Evolutionary conservation across 179 eudicot species (phyloP), one percentile per base, ranked within the genome.

Genomic region (Pouteria campechiana): DNA sequence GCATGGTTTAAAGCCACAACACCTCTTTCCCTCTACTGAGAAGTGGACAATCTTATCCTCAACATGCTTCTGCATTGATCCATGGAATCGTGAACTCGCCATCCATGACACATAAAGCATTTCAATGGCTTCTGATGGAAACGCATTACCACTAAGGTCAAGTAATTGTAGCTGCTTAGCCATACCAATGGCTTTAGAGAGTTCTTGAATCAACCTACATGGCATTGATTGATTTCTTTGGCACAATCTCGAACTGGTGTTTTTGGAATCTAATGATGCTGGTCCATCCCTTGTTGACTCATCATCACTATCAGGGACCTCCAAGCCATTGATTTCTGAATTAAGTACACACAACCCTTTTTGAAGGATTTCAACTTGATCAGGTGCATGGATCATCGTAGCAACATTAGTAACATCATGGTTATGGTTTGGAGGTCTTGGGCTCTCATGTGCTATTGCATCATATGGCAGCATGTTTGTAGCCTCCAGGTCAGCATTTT

Each of bases 301-400:
- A 40, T 86, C 94, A 53, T 79, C 83, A 32, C 92, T 90, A 39
- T 86, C 96, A 46, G 94, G 83, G 48, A 69, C 94, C 64, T 64
- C 75, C 27, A 86, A 64, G 12, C 70, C 57, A 47, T 60, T 46
- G 15, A 29, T 20, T 14, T 52, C 48, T 3, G 37, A n/a, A 18
- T 61, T 57, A 16, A 28, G 52, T 41, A 11, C 65, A 31, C 8
- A 38, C 12, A 45, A 61, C 29, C 48, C 69, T 6, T n/a, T 55
- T 11, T 59, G 41, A 14, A 44, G 34, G 25, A 58, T 45, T 38
- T 69, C 52, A 13, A 44, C 45, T 33, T 52, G 48, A 36, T 60
- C 46, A 45, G 37, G 16, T 25, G 30, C 43, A 30, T 46, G 32
- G 13, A n/a, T 47, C 9, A 43, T 46, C 38, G 15, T 16, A 4